phyloP scores from a whole-genome alignment of 2,329 filamentous ascomycete genomes.

The Ophiocordyceps camponoti-saundersi region DNA sequence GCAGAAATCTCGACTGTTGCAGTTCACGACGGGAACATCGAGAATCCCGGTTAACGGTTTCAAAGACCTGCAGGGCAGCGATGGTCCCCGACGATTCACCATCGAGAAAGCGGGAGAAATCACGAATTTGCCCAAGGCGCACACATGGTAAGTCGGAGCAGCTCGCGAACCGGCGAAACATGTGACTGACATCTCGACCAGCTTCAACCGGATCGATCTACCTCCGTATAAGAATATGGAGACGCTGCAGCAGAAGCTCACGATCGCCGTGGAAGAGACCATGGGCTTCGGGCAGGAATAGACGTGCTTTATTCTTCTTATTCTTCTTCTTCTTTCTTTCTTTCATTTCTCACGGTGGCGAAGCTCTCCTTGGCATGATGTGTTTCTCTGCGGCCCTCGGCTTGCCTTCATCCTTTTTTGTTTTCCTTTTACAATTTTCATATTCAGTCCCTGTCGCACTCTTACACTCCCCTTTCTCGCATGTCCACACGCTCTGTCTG shows the following conservation, averaged over 20 bases:
- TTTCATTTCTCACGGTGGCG: background rate
- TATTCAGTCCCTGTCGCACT: background rate
- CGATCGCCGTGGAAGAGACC: conserved; percentile 95
- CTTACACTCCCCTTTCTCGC: background rate
- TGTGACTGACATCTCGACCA: conserved; percentile 16
- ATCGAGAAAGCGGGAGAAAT: conserved; percentile 95
- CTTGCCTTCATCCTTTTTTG: background rate
- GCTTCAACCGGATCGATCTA: conserved; percentile 93
- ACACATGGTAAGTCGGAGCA: conserved; percentile 65
- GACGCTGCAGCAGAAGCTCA: conserved; percentile 72
- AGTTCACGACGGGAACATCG: conserved; percentile 94
- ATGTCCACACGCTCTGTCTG: background rate
- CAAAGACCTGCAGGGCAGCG: conserved; percentile 95
- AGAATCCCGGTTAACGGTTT: conserved; percentile 98
- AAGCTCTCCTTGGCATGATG: background rate
- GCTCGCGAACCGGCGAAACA: background rate
- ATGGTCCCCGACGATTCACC: conserved; percentile 87
- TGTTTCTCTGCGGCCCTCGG: background rate
- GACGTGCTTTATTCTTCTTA: background rate
- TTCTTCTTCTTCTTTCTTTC: background rate
- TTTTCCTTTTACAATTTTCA: background rate
- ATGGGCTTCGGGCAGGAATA: conserved; percentile 98
- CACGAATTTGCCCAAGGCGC: conserved; percentile 82
- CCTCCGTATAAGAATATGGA: conserved; percentile 86
- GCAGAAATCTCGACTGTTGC: conserved; percentile 88